Evolutionary conservation across 192 early-diverging fungal genomes (phyloP).

Genomic region (Podila verticillata): DNA sequence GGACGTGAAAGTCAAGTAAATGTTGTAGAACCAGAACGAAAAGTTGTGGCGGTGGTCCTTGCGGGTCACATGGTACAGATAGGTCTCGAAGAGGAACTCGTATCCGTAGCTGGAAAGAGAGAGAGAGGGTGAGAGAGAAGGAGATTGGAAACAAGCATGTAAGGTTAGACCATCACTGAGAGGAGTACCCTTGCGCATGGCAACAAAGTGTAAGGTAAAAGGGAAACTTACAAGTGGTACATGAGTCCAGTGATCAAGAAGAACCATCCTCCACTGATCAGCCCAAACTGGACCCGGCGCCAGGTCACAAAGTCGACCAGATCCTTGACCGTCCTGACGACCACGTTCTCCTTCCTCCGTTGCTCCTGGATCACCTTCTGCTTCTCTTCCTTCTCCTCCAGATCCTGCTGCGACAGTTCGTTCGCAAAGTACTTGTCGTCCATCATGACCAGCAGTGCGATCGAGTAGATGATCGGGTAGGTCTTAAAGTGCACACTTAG

Average conservation of each 20-base stretch:
- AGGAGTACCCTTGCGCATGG: background rate
- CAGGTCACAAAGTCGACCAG: constrained; percentile 57
- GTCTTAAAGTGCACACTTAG: constrained; percentile 97
- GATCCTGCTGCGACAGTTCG: constrained; percentile 2
- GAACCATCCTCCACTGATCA: constrained; percentile 71
- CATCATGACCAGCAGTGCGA: constrained; percentile 81
- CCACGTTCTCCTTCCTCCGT: constrained; percentile 9
- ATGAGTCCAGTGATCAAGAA: constrained; percentile 71
- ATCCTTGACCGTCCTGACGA: constrained; percentile 18
- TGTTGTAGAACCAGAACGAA: constrained; percentile 95
- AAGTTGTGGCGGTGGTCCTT: constrained; percentile 99
- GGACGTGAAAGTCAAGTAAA: constrained; percentile 81
- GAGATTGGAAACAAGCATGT: background rate
- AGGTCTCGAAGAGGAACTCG: constrained; percentile 91
- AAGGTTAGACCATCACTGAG: background rate
- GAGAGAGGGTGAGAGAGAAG: background rate
- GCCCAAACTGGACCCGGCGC: constrained; percentile 68
- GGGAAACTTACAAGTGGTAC: constrained; percentile 67
- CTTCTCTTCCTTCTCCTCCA: constrained; percentile 23
- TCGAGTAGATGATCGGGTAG: constrained; percentile 94
- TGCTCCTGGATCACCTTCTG: background rate
- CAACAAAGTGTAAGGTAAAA: too few species aligned
- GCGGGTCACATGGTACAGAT: constrained; percentile 93
- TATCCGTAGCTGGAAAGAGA: constrained; percentile 70
- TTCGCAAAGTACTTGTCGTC: constrained; percentile 54